These are phyloP conservation scores for Pseudogymnoascus sp. DNA, from an alignment of 2,329 filamentous ascomycete genomes.

Conservation along the genomic window DNA sequence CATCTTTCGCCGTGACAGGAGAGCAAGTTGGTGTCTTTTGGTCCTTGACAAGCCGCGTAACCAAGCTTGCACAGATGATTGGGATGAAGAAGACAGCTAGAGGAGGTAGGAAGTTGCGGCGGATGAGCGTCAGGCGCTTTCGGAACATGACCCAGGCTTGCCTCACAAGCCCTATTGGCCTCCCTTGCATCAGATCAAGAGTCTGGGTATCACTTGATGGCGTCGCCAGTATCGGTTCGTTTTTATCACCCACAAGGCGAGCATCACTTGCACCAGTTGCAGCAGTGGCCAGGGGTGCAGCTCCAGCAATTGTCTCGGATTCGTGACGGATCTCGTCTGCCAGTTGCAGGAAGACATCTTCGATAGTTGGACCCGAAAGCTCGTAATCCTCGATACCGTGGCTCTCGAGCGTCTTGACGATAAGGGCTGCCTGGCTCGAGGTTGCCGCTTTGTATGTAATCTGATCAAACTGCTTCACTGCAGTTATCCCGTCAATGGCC, in stretches of 20 bases:
- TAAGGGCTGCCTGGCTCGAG: slow-evolving; percentile 60
- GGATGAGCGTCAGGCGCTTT: slow-evolving; percentile 70
- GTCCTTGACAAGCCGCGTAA: slow-evolving; percentile 62
- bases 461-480: slow-evolving; percentile 57
- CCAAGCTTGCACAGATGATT: slow-evolving; percentile 68
- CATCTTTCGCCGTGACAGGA: slow-evolving; percentile 35
- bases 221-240: not conserved
- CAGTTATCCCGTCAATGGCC: slow-evolving; percentile 46
- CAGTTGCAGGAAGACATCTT: slow-evolving; percentile 82
- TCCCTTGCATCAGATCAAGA: slow-evolving; percentile 57
- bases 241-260: slow-evolving; percentile 8
- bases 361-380: slow-evolving; percentile 80
- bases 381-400: slow-evolving; percentile 67
- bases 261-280: slow-evolving; percentile 12
- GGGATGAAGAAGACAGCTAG: slow-evolving; percentile 67
- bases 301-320: slow-evolving; percentile 18
- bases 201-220: not conserved
- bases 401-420: slow-evolving; percentile 61
- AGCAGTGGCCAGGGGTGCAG: slow-evolving; percentile 14
- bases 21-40: slow-evolving; percentile 45
- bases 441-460: slow-evolving; percentile 63
- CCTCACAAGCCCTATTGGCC: slow-evolving; percentile 55
- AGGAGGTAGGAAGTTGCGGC: slow-evolving; percentile 70
- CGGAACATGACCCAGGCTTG: slow-evolving; percentile 68
- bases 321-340: slow-evolving; percentile 67